Percentiles rank a stretch among this genome's conserved stretches.
These are phyloP conservation scores for Oryza coarctata DNA, from an alignment of 176 grass and related monocot genomes.

Conservation along the genomic window DNA sequence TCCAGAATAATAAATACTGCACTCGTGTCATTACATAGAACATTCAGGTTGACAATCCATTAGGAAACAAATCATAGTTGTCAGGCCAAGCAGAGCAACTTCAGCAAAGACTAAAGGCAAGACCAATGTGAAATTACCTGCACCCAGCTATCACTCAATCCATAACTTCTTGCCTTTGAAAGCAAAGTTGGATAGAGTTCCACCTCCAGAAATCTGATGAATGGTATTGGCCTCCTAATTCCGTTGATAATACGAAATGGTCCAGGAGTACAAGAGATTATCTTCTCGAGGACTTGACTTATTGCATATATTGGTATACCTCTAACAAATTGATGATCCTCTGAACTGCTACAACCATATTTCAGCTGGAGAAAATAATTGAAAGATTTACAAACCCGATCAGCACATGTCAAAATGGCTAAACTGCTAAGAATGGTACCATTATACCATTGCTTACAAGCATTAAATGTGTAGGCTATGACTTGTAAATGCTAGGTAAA, in stretches of 20 bases:
- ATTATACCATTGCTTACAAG: neutral
- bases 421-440: neutral
- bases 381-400: constrained; percentile 1
- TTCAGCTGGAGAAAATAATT: constrained; percentile 66
- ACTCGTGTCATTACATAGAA: neutral
- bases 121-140: constrained; percentile 58
- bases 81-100: constrained; percentile 17
- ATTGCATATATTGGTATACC: constrained; percentile 97
- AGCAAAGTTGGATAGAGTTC: constrained; percentile 99
- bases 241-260: constrained; percentile 85
- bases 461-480: constrained; percentile 15
- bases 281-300: constrained; percentile 91
- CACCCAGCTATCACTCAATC: constrained; percentile 90
- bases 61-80: neutral
- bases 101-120: constrained; percentile 15
- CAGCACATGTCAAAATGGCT: neutral
- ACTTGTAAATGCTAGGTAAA: neutral
- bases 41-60: neutral
- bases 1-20: neutral
- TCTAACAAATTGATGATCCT: constrained; percentile 99
- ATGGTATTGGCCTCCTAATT: constrained; percentile 73
- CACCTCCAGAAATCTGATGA: constrained; percentile 84
- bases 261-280: constrained; percentile 55
- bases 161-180: constrained; percentile 98
- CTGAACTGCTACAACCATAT: constrained; percentile 83